phyloP scores from a whole-genome alignment of 805 yeast species.

The Yarrowia osloensis region DNA sequence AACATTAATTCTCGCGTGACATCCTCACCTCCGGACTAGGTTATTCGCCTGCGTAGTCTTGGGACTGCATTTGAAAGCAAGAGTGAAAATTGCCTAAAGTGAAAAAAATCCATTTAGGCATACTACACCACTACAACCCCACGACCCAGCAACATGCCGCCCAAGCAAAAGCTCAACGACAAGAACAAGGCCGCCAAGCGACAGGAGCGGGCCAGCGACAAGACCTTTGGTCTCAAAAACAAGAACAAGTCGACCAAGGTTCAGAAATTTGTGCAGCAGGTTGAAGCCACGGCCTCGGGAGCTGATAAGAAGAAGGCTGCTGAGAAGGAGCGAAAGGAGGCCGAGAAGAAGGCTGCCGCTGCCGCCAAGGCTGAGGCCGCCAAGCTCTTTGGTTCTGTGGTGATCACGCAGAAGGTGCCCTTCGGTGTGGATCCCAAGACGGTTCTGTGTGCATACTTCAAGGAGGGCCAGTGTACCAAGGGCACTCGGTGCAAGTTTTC shows the following conservation, averaged over 20 bases:
- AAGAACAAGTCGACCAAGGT: constrained; percentile 93
- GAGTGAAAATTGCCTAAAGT: constrained; percentile 24
- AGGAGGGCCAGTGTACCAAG: constrained; percentile 74
- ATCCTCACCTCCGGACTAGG: not conserved
- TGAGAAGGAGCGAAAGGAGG: constrained; percentile 63
- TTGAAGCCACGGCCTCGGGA: constrained; percentile 55
- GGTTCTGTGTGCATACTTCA: constrained; percentile 86
- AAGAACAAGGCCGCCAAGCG: constrained; percentile 61
- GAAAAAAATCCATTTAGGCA: constrained; percentile 11
- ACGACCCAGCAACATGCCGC: constrained; percentile 32
- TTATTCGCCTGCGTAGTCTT: not conserved
- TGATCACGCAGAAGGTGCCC: constrained; percentile 81
- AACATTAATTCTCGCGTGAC: too few relatives aligned
- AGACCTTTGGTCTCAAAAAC: constrained; percentile 93
- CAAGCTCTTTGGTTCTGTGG: constrained; percentile 63
- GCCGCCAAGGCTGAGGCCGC: constrained; percentile 86
- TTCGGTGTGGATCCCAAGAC: constrained; percentile 98
- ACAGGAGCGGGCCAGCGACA: constrained; percentile 69
- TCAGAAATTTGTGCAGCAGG: constrained; percentile 69
- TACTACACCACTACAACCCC: not conserved
- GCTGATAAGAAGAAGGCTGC: constrained; percentile 73
- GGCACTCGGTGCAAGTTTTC: constrained; percentile 80
- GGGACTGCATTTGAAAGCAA: constrained; percentile 21
- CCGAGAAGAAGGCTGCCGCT: constrained; percentile 88
- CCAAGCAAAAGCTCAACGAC: constrained; percentile 60